phyloP scores from a whole-genome alignment of 2,329 filamentous ascomycete genomes.

The Diaporthe citri region DNA sequence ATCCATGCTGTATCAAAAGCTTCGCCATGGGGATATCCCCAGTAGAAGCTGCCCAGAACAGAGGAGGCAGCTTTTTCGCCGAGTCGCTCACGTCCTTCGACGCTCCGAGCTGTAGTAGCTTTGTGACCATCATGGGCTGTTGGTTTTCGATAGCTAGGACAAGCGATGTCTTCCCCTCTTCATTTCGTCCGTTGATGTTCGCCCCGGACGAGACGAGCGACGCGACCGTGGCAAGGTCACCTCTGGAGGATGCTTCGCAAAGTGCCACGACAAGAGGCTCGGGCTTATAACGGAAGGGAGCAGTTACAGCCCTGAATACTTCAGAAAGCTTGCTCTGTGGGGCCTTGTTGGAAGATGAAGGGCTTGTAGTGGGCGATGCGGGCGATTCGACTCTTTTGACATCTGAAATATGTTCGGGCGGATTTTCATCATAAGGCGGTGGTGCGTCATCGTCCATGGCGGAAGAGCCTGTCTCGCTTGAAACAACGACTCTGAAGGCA shows the following conservation, averaged over 20 bases:
- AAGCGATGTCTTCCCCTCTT: constrained; percentile 11
- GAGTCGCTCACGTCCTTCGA: constrained; percentile 43
- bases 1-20: constrained; percentile 6
- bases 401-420: neutral
- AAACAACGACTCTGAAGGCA: neutral
- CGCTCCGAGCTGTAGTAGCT: constrained; percentile 51
- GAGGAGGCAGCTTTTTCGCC: constrained; percentile 43
- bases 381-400: neutral
- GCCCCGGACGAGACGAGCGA: neutral
- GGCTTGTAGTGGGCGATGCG: too few relatives aligned
- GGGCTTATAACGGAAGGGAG: constrained; percentile 41
- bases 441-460: neutral
- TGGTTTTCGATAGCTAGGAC: constrained; percentile 1
- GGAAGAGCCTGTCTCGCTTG: neutral
- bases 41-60: constrained; percentile 44
- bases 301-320: constrained; percentile 44
- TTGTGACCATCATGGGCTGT: constrained; percentile 18
- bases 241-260: constrained; percentile 42
- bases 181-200: constrained; percentile 10
- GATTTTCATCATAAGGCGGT: neutral
- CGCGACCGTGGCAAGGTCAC: constrained; percentile 28
- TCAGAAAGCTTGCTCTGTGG: constrained; percentile 44
- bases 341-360: neutral
- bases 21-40: constrained; percentile 36
- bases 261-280: constrained; percentile 44